These are phyloP conservation scores for Stagonosporopsis rhizophila DNA, from an alignment of 2,329 filamentous ascomycete species.

Conservation along the genomic window DNA sequence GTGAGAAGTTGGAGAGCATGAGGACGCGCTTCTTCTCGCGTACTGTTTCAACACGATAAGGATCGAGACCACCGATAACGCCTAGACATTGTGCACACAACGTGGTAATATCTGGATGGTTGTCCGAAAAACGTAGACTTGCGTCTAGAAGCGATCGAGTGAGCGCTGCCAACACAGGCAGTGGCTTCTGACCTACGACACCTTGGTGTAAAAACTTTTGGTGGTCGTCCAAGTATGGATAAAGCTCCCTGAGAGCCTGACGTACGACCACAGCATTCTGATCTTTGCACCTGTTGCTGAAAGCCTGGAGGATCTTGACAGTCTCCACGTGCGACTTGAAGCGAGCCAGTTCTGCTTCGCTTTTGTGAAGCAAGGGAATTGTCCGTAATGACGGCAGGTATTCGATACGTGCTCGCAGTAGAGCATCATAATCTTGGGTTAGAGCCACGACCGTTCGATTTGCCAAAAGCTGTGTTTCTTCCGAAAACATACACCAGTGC, in stretches of 20 bases:
- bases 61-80: slow-evolving; percentile 87
- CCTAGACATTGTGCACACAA: slow-evolving; percentile 85
- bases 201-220: slow-evolving; percentile 82
- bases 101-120: slow-evolving; percentile 70
- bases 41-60: slow-evolving; percentile 83
- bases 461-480: slow-evolving; percentile 65
- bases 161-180: slow-evolving; percentile 73
- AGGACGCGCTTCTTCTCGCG: slow-evolving; percentile 84
- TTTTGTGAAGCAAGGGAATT: slow-evolving; percentile 72
- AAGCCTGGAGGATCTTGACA: slow-evolving; percentile 72
- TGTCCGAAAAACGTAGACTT: slow-evolving; percentile 77
- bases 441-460: slow-evolving; percentile 70
- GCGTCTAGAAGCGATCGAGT: slow-evolving; percentile 84
- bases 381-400: slow-evolving; percentile 79
- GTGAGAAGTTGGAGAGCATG: slow-evolving; percentile 84
- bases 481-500: slow-evolving; percentile 76
- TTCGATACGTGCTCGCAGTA: slow-evolving; percentile 72
- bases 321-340: slow-evolving; percentile 71
- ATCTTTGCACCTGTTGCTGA: slow-evolving; percentile 75
- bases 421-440: slow-evolving; percentile 65
- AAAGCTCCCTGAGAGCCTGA: slow-evolving; percentile 79
- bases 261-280: slow-evolving; percentile 87
- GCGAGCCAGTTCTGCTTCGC: slow-evolving; percentile 69
- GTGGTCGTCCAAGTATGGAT: slow-evolving; percentile 72
- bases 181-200: slow-evolving; percentile 82